phyloP scores from a whole-genome alignment of 2,329 filamentous ascomycete genomes.

The Nemania sp. region DNA sequence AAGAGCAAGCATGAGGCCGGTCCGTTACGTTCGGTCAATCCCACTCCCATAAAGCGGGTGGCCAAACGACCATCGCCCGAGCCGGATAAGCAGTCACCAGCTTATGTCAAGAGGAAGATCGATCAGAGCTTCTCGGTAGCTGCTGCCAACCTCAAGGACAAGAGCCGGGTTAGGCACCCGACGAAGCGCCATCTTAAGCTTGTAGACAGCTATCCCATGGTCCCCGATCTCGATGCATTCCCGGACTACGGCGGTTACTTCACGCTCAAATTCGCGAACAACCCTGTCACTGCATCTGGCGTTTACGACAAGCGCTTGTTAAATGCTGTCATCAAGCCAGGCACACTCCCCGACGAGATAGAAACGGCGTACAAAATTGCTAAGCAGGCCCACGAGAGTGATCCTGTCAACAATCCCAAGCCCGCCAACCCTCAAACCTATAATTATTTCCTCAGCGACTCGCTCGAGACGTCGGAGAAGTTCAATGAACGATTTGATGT shows the following conservation, averaged over 20 bases:
- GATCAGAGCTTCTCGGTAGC: conserved; percentile 63
- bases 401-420: conserved; percentile 58
- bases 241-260: conserved; percentile 71
- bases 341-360: conserved; percentile 58
- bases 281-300: conserved; percentile 58
- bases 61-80: conserved; percentile 59
- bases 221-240: conserved; percentile 70
- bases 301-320: conserved; percentile 65
- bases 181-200: conserved; percentile 61
- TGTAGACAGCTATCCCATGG: conserved; percentile 61
- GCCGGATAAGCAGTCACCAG: conserved; percentile 63
- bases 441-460: conserved; percentile 66
- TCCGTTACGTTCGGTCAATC: conserved; percentile 55
- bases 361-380: conserved; percentile 55
- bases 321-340: conserved; percentile 63
- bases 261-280: conserved; percentile 69
- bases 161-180: conserved; percentile 59
- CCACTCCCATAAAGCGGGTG: conserved; percentile 45
- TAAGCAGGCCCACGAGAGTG: conserved; percentile 57
- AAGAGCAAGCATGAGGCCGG: conserved; percentile 56
- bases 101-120: conserved; percentile 69
- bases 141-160: conserved; percentile 57
- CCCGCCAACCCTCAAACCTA: conserved; percentile 65
- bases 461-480: conserved; percentile 49
- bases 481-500: conserved; percentile 66